These are phyloP conservation scores for Trichoderma sp. DNA, from an alignment of 2,329 filamentous ascomycete species.

Conservation along the genomic window DNA sequence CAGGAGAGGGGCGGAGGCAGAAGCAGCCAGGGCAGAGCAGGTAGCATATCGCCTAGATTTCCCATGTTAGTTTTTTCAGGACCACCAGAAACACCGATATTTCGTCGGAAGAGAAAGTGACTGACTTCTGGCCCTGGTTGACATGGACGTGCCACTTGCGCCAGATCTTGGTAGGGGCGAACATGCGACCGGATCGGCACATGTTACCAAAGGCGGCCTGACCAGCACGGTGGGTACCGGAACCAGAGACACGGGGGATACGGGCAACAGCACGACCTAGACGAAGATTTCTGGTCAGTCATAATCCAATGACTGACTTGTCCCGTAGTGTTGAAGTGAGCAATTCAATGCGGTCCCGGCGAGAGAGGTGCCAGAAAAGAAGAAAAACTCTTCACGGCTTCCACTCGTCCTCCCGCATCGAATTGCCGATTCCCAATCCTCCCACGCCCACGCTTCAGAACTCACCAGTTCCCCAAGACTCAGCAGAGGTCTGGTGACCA, in stretches of 20 bases:
- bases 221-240: constrained; percentile 99
- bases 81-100: not conserved
- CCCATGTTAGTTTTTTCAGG: constrained; percentile 32
- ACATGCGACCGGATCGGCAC: constrained; percentile 99
- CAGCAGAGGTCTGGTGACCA: constrained; percentile 99
- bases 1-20: constrained; percentile 90
- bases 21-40: constrained; percentile 94
- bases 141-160: constrained; percentile 99
- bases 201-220: constrained; percentile 99
- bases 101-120: constrained; percentile 30
- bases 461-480: constrained; percentile 99
- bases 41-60: constrained; percentile 84
- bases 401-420: not conserved
- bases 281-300: constrained; percentile 11
- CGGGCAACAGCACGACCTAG: constrained; percentile 96
- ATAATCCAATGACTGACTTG: not conserved
- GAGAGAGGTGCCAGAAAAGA: too few species aligned
- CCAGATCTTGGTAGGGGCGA: constrained; percentile 99
- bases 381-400: not conserved
- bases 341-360: not conserved
- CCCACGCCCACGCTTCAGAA: constrained; percentile 38
- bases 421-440: constrained; percentile 1
- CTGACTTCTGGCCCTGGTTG: constrained; percentile 96
- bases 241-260: constrained; percentile 99
- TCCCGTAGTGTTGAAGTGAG: not conserved